phyloP scores from a whole-genome alignment of 2,329 filamentous ascomycete species.

The Cladosporium sp. region DNA sequence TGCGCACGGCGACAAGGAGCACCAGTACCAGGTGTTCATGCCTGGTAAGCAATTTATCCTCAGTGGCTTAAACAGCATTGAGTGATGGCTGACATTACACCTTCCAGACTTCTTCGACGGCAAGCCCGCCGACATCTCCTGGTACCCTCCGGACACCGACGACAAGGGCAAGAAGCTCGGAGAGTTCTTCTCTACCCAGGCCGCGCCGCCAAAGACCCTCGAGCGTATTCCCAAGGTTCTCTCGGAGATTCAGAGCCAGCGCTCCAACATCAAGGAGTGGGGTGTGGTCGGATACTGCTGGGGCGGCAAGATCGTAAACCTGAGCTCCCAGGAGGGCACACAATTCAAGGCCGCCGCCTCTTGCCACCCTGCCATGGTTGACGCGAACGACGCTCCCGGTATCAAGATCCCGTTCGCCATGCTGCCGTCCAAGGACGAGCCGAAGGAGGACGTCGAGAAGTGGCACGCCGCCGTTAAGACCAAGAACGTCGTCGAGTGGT shows the following conservation, averaged over 20 bases:
- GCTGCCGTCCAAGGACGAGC: constrained; percentile 53
- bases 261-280: constrained; percentile 47
- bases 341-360: constrained; percentile 53
- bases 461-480: constrained; percentile 44
- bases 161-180: constrained; percentile 56
- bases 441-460: constrained; percentile 44
- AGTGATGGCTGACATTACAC: background rate
- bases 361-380: constrained; percentile 56
- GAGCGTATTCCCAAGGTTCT: constrained; percentile 51
- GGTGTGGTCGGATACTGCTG: constrained; percentile 57
- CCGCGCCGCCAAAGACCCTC: constrained; percentile 52
- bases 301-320: constrained; percentile 49
- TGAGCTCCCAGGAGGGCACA: constrained; percentile 46
- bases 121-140: constrained; percentile 56
- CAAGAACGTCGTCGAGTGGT: constrained; percentile 42
- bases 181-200: constrained; percentile 52
- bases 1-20: constrained; percentile 44
- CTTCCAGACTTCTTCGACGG: constrained; percentile 72
- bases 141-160: constrained; percentile 52
- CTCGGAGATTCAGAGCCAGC: constrained; percentile 46
- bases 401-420: constrained; percentile 53
- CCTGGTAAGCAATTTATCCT: constrained; percentile 39
- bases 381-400: constrained; percentile 49
- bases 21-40: constrained; percentile 75
- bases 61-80: no score